These are phyloP conservation scores for Trichoderma virens DNA, from an alignment of 495 filamentous ascomycete species.

Conservation along the genomic window DNA sequence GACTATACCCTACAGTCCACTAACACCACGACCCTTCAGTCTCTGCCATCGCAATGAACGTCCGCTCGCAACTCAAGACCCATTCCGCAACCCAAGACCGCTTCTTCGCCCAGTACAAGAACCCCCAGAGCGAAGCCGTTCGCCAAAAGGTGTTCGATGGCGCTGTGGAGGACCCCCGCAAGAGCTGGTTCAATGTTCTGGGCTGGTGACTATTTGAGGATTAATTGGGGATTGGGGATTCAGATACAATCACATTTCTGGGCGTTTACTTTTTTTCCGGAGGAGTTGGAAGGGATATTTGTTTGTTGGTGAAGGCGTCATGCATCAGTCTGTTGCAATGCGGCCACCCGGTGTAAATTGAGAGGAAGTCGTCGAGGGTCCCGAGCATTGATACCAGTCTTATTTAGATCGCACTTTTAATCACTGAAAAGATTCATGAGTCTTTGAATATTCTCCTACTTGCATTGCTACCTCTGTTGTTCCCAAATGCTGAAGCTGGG, in stretches of 20 bases:
- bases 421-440: background rate
- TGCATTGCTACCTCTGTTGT: background rate
- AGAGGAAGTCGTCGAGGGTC: background rate
- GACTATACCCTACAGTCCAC: background rate
- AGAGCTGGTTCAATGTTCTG: background rate
- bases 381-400: background rate
- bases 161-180: background rate
- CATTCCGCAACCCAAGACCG: background rate
- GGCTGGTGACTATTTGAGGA: background rate
- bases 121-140: background rate
- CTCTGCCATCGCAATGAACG: background rate
- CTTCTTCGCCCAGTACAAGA: background rate
- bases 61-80: background rate
- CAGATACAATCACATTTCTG: background rate
- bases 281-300: background rate
- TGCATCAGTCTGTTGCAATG: background rate
- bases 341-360: background rate
- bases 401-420: background rate
- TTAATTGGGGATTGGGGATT: background rate
- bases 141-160: background rate
- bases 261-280: background rate
- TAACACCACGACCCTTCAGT: background rate
- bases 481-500: too few relatives aligned
- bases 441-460: background rate
- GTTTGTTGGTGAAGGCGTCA: background rate